Base-by-base conservation (phyloP, 306 rosid species). In the Cyclanthera cordifolia region DNA sequence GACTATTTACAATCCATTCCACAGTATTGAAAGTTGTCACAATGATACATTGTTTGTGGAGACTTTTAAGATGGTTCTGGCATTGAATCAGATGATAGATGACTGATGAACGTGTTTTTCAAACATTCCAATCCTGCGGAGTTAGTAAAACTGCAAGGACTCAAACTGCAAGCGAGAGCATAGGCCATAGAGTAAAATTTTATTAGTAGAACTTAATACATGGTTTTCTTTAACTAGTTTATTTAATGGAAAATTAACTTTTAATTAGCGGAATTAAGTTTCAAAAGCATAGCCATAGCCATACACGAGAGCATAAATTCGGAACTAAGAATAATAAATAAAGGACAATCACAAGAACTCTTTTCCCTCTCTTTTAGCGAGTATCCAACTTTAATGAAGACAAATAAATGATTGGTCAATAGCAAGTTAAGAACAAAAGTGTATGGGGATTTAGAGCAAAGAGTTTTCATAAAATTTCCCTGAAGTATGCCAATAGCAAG, bases 401-500 rank as follows among this genome's bases (percentile, higher is more conserved):
- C 15, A 32, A 60, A 34, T 34, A 17, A 34, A 59, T n/a, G 46
- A 37, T 37, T 37, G 43, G 41, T 34, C 41, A 37, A 37, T 37
- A 37, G 7, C 12, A 8, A 37, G 43, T 37, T 37, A 37, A 37
- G 67, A 47, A 9, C 67, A 47, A 34, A 34, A 24, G 47, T 32
- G 48, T 23, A 16, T 32, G 67, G 47, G 10, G 12, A 46, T 8
- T 34, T 30, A 32, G 25, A 34, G 16, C 48, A 59, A 59, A 45
- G 65, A 58, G 66, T n/a, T 21, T 32, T 24, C 11, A 14, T 2
- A 55, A 25, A 55, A 55, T 25, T 55, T 55, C 37, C 34, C 30
- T 8, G 63, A 55, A 55, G 63, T 55, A 53, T 53, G 58, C 15
- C 58, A 23, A 53, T 48, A 15, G 60, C n/a, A 23, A 54, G 66